Evolutionary conservation across 2,329 filamentous ascomycete species (phyloP).

Genomic region (Scedosporium minutisporum): DNA sequence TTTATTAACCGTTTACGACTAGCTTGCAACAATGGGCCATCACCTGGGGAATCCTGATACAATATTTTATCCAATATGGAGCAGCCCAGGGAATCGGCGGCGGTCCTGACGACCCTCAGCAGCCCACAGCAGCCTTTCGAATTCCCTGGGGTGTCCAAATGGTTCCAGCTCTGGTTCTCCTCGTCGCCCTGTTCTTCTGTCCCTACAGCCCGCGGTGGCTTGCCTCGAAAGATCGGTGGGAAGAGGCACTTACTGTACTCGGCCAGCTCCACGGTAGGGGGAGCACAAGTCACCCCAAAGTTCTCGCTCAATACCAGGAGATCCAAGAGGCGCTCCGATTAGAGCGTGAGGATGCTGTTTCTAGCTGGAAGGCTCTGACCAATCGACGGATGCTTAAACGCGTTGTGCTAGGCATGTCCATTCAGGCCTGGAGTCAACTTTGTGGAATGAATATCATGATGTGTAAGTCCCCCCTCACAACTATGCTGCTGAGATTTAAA

Average conservation of each 20-base stretch:
- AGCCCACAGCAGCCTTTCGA: slow-evolving; percentile 44
- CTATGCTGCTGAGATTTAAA: slow-evolving; percentile 20
- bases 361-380: slow-evolving; percentile 38
- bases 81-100: slow-evolving; percentile 41
- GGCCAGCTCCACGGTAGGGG: slow-evolving; percentile 49
- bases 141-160: slow-evolving; percentile 55
- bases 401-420: slow-evolving; percentile 45
- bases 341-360: slow-evolving; percentile 40
- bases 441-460: slow-evolving; percentile 53
- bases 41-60: slow-evolving; percentile 59
- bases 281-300: slow-evolving; percentile 45
- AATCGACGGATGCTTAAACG: slow-evolving; percentile 44
- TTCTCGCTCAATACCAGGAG: slow-evolving; percentile 54
- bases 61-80: slow-evolving; percentile 59
- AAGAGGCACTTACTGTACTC: slow-evolving; percentile 50
- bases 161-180: slow-evolving; percentile 41
- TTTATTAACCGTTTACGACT: too few species aligned
- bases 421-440: slow-evolving; percentile 51
- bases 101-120: slow-evolving; percentile 37
- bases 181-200: slow-evolving; percentile 50
- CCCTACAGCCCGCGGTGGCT: slow-evolving; percentile 62
- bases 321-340: slow-evolving; percentile 45
- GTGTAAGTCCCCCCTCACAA: slow-evolving; percentile 21
- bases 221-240: slow-evolving; percentile 56
- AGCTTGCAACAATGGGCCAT: slow-evolving; percentile 60